Base-by-base conservation (phyloP, 2,329 filamentous ascomycete genomes). In the Apiospora marii region DNA sequence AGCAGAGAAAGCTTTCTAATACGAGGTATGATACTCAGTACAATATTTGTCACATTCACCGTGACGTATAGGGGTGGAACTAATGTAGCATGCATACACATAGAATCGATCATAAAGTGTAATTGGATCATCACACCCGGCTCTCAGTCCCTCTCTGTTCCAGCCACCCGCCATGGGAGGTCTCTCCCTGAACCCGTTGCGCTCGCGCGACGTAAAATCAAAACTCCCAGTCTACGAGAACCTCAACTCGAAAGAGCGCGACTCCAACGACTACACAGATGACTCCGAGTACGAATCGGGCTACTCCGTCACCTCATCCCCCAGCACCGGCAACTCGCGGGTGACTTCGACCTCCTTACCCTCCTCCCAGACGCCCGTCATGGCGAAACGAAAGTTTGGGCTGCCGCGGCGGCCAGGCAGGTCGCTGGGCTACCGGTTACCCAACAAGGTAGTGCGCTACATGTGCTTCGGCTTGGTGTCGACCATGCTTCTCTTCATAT, bases 371-470 rank as follows among this genome's bases (percentile, higher is more conserved):
- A 79, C 84, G 10, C 80, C 86, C 46, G 87, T 89, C 79, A 79
- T 86, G 51, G 82, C 85, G 3, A 86, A 83, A 70, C 81, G 81
- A 74, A 77, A 78, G 19, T 79, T 81, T 46, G 76, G 78, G 41
- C 73, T 82, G 24, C 72, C 80, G 43, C 79, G 81, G 30, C 77
- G 80, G 16, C 78, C 83, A 16, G 78, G 77, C 22, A 78, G 82
- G 64, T 77, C 82, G 10, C 77, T 82, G 71, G 81, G 88, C 70
- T 93, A 93, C 77, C 87, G 91, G 44, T 83, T 95, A 58, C 93
- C 93, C 8, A 91, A 92, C 78, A 92, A 88, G 74, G 89, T 96
- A 73, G 91, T 94, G 72, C 88, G 94, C 77, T 97, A 93, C 80
- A 89, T 98, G 71, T 94, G 94, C 75, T 85, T 95, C 68, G 89